These are phyloP conservation scores for Sonneratia alba DNA, from an alignment of 345 rosid genomes.

Conservation along the genomic window DNA sequence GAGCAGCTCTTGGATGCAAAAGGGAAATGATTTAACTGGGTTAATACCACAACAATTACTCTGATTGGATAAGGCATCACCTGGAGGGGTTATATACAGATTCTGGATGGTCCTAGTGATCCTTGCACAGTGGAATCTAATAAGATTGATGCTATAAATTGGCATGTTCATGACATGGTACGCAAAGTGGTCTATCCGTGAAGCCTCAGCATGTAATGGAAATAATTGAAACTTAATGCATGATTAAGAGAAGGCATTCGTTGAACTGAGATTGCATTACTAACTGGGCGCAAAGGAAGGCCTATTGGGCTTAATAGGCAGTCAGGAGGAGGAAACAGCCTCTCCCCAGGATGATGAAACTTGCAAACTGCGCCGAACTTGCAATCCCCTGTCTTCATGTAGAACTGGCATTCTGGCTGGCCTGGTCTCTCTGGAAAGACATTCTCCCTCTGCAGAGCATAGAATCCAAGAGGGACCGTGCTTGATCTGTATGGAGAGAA, in stretches of 20 bases:
- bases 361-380: conserved; percentile 94
- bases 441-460: conserved; percentile 73
- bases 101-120: not conserved
- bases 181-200: not conserved
- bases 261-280: conserved; percentile 16
- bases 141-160: not conserved
- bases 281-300: conserved; percentile 90
- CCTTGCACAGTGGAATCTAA: not conserved
- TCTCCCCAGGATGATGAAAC: conserved; percentile 94
- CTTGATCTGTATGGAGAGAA: conserved; percentile 51
- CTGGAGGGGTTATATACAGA: not conserved
- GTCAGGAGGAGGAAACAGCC: conserved; percentile 86
- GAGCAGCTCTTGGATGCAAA: not conserved
- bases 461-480: conserved; percentile 61
- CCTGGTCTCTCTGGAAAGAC: conserved; percentile 97
- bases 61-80: not conserved
- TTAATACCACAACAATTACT: not conserved
- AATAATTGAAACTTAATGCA: not conserved
- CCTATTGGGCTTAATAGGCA: conserved; percentile 80
- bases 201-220: not conserved
- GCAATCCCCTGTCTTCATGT: conserved; percentile 98
- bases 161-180: no score
- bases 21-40: not conserved
- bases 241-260: not conserved
- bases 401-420: conserved; percentile 90